Evolutionary conservation across 2,329 filamentous ascomycete genomes (phyloP), one percentile per base, ranked within the genome.

Genomic region (Penicillium sclerotigenum): DNA sequence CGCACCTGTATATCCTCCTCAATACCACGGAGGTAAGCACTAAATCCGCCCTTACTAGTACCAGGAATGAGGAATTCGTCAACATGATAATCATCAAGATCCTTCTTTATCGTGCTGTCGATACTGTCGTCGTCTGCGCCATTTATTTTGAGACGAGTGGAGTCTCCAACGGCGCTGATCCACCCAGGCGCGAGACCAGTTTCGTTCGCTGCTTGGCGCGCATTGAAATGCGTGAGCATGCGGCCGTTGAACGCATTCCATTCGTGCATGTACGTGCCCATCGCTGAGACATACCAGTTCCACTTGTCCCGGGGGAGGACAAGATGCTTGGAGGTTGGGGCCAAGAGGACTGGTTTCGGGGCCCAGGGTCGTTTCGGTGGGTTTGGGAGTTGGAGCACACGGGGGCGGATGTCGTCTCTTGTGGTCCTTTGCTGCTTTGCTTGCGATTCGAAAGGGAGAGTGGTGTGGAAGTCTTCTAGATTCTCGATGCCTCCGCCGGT

Each of bases 371-470:
- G 71, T 52, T 76, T 75, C 0, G 83, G 83, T 7, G 81, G 77
- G 6, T 77, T 75, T 0, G 83, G 82, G 4, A 81, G 75, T 26
- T 76, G 72, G 10, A 83, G 72, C 7, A 69, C 59, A 61, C 73
- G 66, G 58, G 73, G 58, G 28, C 63, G 69, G 18, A 71, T 65
- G 69, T 75, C 49, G 62, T 70, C 59, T 65, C 73, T 54, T 60
- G 77, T 75, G 7, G 72, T 75, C 7, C 76, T 77, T 28, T 78
- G 71, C 5, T 71, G 64, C 28, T 74, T 73, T 5, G 84, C 67
- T 38, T 80, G 76, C 2, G 84, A 87, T 56, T 81, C 70, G 65
- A 87, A 87, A 4, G 85, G 85, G 2, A 87, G 74, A 1, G 75
- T 80, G 9, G 77, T 74, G 38, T 73, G 75, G 37, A 87, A 72